Conservation (phyloP, 305 asterid species). For the Fraxinus angustifolia region DNA sequence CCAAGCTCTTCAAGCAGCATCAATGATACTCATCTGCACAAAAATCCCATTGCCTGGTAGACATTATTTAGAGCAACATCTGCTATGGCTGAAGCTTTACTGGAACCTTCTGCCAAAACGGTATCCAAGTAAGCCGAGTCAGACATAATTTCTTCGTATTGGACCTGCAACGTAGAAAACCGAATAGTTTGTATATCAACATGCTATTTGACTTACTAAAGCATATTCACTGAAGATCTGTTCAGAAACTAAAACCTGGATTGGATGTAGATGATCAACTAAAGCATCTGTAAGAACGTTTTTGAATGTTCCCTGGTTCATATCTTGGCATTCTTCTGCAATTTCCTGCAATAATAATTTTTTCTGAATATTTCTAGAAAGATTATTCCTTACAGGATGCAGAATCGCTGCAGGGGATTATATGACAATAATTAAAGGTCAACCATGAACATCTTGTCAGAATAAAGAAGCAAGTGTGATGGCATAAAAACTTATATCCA, state of each 20-base stretch:
- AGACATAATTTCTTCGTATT: slow-evolving; percentile 71
- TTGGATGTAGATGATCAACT: slow-evolving; percentile 78
- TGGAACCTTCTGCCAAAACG: slow-evolving; percentile 79
- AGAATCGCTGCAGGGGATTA: background rate
- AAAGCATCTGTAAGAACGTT: slow-evolving; percentile 74
- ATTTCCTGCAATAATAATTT: slow-evolving; percentile 60
- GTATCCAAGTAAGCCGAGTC: slow-evolving; percentile 63
- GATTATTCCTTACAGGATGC: background rate
- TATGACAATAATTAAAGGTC: background rate
- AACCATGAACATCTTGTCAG: background rate
- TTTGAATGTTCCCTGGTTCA: slow-evolving; percentile 95
- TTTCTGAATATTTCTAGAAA: slow-evolving; percentile 14
- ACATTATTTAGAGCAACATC: slow-evolving; percentile 64
- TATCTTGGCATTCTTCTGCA: slow-evolving; percentile 68
- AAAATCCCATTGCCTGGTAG: slow-evolving; percentile 93
- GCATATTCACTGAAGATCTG: background rate
- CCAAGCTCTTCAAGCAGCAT: slow-evolving; percentile 6
- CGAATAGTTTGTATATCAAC: background rate
- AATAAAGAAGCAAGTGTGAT: background rate
- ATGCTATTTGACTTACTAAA: background rate
- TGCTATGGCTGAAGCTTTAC: slow-evolving; percentile 72
- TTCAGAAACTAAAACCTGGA: slow-evolving; percentile 60
- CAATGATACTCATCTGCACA: slow-evolving; percentile 41
- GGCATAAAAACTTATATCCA: background rate
- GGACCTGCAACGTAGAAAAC: slow-evolving; percentile 45